Evolutionary conservation across 176 grass and related monocot species (phyloP), one percentile per base, ranked within the genome.

Genomic region (Olyra latifolia): DNA sequence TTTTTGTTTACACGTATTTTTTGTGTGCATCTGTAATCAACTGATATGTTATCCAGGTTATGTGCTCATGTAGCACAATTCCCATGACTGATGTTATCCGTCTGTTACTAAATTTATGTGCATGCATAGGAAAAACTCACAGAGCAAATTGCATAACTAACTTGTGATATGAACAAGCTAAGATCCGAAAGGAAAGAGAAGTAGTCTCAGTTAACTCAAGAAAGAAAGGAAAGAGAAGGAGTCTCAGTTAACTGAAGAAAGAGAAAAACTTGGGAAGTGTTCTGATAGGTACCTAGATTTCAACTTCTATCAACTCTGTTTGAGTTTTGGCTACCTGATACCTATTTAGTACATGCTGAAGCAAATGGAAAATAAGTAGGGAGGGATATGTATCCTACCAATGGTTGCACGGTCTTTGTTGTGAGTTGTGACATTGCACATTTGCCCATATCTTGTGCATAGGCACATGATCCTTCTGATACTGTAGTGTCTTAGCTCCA

Each of bases 361-460:
- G 59, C 83, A 94, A 42, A 98, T 94, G 95, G 95, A 98, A 89
- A 93, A 82, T 63, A 98, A 94, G 70, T 14, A 62, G 48, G 19
- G 17, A 12, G 56, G 24, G 20, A 4, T 15, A 84, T 11, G 27
- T 16, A 56, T 35, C 45, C 14, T 8, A 62, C 44, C 23, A 43
- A 54, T 43, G 17, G 4, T 12, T 76, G 39, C 25, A n/a, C 23
- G 38, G 12, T 65, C 4, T 42, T 38, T 66, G n/a, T n/a, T n/a
- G n/a, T n/a, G n/a, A n/a, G 22, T 14, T 86, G 4, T 67, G 40
- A 10, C 39, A 50, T 42, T 50, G 52, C 30, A 80, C 20, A 19
- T 48, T 59, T 80, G 35, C 22, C 41, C 23, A 24, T 79, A 4
- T 77, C 30, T 25, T 60, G 17, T 74, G 42, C 68, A 42, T 6